These are phyloP conservation scores for Candida arabinofermentans DNA, from an alignment of 805 yeast genomes.

Conservation along the genomic window DNA sequence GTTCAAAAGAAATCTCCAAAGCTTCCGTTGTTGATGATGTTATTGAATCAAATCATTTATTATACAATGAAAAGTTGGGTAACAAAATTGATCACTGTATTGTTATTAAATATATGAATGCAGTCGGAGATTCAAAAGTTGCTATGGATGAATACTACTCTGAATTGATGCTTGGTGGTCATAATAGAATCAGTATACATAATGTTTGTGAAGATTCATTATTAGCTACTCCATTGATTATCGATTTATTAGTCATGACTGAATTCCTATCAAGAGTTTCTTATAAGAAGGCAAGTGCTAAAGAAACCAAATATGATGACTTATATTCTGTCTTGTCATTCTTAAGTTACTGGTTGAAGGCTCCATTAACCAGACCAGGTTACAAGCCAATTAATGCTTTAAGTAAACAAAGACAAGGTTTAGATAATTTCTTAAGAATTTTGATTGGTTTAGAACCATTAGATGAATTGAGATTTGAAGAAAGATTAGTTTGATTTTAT, in stretches of 20 bases:
- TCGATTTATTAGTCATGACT: slow-evolving; percentile 84
- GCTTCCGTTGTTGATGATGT: slow-evolving; percentile 92
- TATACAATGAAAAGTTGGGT: slow-evolving; percentile 79
- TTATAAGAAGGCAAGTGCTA: slow-evolving; percentile 54
- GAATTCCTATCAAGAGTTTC: slow-evolving; percentile 86
- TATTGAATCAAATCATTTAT: slow-evolving; percentile 78
- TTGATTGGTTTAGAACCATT: slow-evolving; percentile 86
- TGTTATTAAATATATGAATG: slow-evolving; percentile 89
- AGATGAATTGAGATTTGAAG: slow-evolving; percentile 92
- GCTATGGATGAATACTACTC: slow-evolving; percentile 99
- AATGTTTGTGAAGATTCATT: slow-evolving; percentile 96
- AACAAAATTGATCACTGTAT: slow-evolving; percentile 86
- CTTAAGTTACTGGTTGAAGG: slow-evolving; percentile 93
- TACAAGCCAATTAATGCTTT: slow-evolving; percentile 87
- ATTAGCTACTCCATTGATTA: slow-evolving; percentile 90
- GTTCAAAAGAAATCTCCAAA: slow-evolving; percentile 93
- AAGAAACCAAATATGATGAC: slow-evolving; percentile 43
- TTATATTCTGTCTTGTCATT: slow-evolving; percentile 85
- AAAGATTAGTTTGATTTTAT: slow-evolving; percentile 51
- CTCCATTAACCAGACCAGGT: slow-evolving; percentile 91
- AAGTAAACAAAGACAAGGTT: slow-evolving; percentile 89
- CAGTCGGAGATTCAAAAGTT: slow-evolving; percentile 94
- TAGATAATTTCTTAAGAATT: slow-evolving; percentile 86
- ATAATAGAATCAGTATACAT: slow-evolving; percentile 89
- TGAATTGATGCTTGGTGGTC: slow-evolving; percentile 96